Percentiles rank a stretch among this genome's conserved stretches.
These are phyloP conservation scores for Triticum urartu DNA, from an alignment of 176 grass and related monocot species.

Conservation along the genomic window DNA sequence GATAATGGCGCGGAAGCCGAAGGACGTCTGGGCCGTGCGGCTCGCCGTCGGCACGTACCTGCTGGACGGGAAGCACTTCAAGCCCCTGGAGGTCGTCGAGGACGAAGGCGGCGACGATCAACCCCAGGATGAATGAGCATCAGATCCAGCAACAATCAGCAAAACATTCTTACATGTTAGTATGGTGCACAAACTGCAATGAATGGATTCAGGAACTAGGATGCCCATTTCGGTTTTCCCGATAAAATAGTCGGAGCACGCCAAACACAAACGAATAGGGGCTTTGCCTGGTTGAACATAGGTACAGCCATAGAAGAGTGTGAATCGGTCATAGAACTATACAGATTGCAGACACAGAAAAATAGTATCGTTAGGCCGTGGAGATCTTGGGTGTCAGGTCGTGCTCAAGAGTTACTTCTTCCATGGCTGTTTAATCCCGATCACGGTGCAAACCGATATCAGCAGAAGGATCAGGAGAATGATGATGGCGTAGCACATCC, in stretches of 20 bases:
- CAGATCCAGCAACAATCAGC: background rate
- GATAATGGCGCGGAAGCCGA: constrained; percentile 73
- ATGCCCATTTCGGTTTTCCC: background rate
- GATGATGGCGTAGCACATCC: constrained; percentile 95
- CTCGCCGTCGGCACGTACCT: constrained; percentile 68
- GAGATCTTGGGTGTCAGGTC: background rate
- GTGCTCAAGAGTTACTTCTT: constrained; percentile 27
- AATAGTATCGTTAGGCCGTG: background rate
- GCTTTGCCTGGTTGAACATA: constrained; percentile 23
- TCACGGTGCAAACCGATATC: constrained; percentile 35
- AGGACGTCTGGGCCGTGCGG: constrained; percentile 90
- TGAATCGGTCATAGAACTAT: constrained; percentile 3
- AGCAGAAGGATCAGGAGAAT: constrained; percentile 45
- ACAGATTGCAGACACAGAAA: constrained; percentile 42
- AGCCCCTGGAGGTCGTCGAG: constrained; percentile 43
- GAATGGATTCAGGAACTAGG: background rate
- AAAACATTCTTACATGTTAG: background rate
- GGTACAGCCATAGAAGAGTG: constrained; percentile 24
- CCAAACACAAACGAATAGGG: constrained; percentile 19
- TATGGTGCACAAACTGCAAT: background rate
- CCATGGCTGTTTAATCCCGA: constrained; percentile 68
- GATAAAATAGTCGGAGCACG: background rate
- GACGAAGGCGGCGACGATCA: background rate
- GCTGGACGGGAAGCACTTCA: constrained; percentile 76
- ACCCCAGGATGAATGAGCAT: background rate